Percentiles rank a stretch among this genome's conserved stretches.
phyloP scores from a whole-genome alignment of 202 grass and related monocot genomes.

The Setaria viridis region DNA sequence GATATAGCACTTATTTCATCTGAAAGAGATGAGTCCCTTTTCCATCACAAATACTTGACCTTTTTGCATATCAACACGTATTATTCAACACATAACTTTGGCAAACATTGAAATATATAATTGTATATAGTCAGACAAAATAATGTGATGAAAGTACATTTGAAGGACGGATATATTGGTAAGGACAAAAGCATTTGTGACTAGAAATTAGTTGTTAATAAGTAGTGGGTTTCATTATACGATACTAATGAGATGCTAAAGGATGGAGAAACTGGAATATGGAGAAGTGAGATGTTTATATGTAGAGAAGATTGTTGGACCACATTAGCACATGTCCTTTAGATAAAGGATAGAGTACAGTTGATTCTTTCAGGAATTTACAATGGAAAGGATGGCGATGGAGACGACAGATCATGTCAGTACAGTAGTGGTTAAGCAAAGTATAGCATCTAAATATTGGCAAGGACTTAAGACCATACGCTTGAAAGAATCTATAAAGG shows the following conservation, averaged over 20 bases:
- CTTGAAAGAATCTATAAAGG: not conserved
- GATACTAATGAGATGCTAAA: not conserved
- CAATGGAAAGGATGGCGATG: not conserved
- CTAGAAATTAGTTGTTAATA: not conserved
- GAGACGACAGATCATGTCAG: not conserved
- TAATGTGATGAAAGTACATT: not conserved
- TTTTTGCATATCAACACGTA: not conserved
- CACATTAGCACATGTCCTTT: not conserved
- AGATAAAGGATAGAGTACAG: not conserved
- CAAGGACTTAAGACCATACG: not conserved
- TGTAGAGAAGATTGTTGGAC: not conserved
- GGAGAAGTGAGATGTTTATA: not conserved
- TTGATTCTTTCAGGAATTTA: not conserved
- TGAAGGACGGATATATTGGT: not conserved
- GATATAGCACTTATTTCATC: not conserved
- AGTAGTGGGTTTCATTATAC: not conserved
- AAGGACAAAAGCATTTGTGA: not conserved
- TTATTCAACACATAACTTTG: not conserved
- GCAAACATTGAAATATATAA: not conserved
- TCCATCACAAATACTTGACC: not conserved
- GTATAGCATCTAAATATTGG: not conserved
- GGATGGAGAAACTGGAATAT: not conserved
- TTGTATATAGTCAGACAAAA: not conserved
- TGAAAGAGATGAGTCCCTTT: not conserved
- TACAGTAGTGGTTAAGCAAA: conserved; percentile 13